These are phyloP conservation scores for Ulmus americana DNA, from an alignment of 331 rosid species.

Conservation along the genomic window DNA sequence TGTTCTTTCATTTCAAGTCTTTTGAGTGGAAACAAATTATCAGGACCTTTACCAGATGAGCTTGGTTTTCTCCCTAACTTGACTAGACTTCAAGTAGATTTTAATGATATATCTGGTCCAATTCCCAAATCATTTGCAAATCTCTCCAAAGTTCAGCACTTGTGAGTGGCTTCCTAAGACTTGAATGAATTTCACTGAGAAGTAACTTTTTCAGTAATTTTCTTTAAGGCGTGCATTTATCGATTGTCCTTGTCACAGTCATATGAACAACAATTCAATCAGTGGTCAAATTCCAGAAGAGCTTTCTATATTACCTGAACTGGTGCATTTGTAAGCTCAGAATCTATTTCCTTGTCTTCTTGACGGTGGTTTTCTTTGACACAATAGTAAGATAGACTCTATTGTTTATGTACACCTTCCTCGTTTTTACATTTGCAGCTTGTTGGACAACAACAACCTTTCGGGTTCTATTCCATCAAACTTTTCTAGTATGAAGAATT, in stretches of 20 bases:
- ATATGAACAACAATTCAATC: slow-evolving; percentile 97
- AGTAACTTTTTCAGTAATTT: slow-evolving; percentile 1
- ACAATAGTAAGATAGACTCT: no score
- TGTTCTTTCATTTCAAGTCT: slow-evolving; percentile 39
- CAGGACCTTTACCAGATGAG: slow-evolving; percentile 69
- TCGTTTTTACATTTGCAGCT: slow-evolving; percentile 15
- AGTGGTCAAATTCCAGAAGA: slow-evolving; percentile 75
- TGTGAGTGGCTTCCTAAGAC: slow-evolving; percentile 53
- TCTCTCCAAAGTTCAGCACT: slow-evolving; percentile 50
- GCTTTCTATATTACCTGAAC: slow-evolving; percentile 51
- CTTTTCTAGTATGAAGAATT: background rate
- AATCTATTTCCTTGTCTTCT: background rate
- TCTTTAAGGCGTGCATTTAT: slow-evolving; percentile 12
- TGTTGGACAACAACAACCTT: slow-evolving; percentile 21
- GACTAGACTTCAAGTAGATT: slow-evolving; percentile 59
- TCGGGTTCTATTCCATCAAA: slow-evolving; percentile 21
- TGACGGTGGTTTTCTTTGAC: background rate
- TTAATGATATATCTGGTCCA: slow-evolving; percentile 60
- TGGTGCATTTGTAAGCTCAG: slow-evolving; percentile 68
- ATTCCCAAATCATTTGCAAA: slow-evolving; percentile 71
- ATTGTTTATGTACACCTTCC: background rate
- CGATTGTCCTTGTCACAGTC: slow-evolving; percentile 37
- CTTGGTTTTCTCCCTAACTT: slow-evolving; percentile 67
- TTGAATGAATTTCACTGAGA: slow-evolving; percentile 3
- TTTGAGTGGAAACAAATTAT: slow-evolving; percentile 61